phyloP scores from a whole-genome alignment of 2,329 filamentous ascomycete genomes.

The Beauveria rudraprayagi region DNA sequence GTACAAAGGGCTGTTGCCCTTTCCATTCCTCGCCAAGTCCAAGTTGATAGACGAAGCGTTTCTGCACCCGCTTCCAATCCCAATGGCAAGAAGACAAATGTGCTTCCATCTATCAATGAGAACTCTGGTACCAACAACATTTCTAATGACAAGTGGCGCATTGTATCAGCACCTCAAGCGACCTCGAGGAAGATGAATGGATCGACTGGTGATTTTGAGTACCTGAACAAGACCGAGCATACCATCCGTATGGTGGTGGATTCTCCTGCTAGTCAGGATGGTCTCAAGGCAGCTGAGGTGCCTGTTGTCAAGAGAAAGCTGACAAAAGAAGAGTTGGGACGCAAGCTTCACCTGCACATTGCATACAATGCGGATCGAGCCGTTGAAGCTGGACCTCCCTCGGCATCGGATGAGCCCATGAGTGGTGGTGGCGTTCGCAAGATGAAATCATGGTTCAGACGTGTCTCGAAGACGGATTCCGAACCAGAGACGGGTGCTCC shows the following conservation, averaged over 20 bases:
- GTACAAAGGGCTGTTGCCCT: conserved; percentile 24
- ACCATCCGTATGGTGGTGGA: conserved; percentile 45
- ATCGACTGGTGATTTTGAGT: conserved; percentile 32
- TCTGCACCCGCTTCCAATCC: conserved; percentile 44
- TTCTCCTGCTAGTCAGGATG: conserved; percentile 35
- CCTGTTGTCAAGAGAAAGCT: conserved; percentile 36
- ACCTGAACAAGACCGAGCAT: conserved; percentile 37
- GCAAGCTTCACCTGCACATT: conserved; percentile 15
- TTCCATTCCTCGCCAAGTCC: conserved; percentile 24
- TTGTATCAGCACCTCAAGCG: conserved; percentile 38
- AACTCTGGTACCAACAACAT: conserved; percentile 20
- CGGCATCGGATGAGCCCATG: conserved; percentile 14
- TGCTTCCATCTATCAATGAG: conserved; percentile 43
- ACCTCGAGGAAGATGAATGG: conserved; percentile 23
- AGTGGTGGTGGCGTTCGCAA: conserved; percentile 29
- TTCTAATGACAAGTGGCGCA: conserved; percentile 31
- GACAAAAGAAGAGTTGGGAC: conserved; percentile 17
- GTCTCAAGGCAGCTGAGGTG: conserved; percentile 28
- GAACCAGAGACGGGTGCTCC: conserved; percentile 1
- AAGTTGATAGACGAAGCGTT: conserved; percentile 37
- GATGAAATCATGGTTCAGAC: conserved; percentile 44
- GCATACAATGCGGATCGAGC: conserved; percentile 13
- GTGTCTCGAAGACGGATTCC: conserved; percentile 30
- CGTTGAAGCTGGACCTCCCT: conserved; percentile 15
- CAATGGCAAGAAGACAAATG: conserved; percentile 28